A percentile compares a stretch with the other conserved stretches of the same genome.
Conservation (phyloP, 768 basidiomycete species). For the Macrolepiota dolichaula region DNA sequence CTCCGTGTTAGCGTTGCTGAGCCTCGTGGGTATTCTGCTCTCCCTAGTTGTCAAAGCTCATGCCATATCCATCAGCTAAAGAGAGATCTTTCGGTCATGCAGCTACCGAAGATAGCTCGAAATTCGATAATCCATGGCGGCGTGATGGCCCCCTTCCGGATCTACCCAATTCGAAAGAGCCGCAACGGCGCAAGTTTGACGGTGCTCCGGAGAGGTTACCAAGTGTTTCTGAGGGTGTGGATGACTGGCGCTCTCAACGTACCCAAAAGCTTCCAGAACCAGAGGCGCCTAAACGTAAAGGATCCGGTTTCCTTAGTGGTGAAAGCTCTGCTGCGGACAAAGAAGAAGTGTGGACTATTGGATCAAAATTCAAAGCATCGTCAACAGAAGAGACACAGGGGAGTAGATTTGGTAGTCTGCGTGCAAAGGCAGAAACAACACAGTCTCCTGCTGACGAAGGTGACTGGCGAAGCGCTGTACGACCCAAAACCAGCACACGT, state of each 20-base stretch:
- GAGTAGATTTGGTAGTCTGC: slow-evolving; percentile 42
- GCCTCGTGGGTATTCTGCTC: slow-evolving; percentile 65
- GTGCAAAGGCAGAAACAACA: slow-evolving; percentile 50
- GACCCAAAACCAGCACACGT: slow-evolving; percentile 36
- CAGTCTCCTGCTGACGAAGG: slow-evolving; percentile 50
- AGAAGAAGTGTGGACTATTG: slow-evolving; percentile 78
- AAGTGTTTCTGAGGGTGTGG: slow-evolving; percentile 55
- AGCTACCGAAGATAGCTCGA: slow-evolving; percentile 65
- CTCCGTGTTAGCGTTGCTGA: slow-evolving; percentile 95
- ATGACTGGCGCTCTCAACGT: slow-evolving; percentile 71
- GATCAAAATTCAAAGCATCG: slow-evolving; percentile 68
- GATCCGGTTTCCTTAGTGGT: slow-evolving; percentile 49
- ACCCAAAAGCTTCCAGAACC: slow-evolving; percentile 42
- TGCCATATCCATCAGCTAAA: slow-evolving; percentile 53
- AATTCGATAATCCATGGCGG: slow-evolving; percentile 84
- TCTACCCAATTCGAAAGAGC: slow-evolving; percentile 54
- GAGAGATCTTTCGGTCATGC: slow-evolving; percentile 46
- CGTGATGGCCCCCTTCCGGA: slow-evolving; percentile 85
- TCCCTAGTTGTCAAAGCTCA: not conserved
- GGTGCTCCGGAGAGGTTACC: slow-evolving; percentile 41
- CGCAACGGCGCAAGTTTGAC: slow-evolving; percentile 67
- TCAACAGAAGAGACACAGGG: slow-evolving; percentile 35
- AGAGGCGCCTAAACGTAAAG: slow-evolving; percentile 51
- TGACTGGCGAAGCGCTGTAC: slow-evolving; percentile 65
- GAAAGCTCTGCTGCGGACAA: slow-evolving; percentile 60